Conservation (phyloP, 192 early-diverging fungal species). For the Linnemannia elongata region DNA sequence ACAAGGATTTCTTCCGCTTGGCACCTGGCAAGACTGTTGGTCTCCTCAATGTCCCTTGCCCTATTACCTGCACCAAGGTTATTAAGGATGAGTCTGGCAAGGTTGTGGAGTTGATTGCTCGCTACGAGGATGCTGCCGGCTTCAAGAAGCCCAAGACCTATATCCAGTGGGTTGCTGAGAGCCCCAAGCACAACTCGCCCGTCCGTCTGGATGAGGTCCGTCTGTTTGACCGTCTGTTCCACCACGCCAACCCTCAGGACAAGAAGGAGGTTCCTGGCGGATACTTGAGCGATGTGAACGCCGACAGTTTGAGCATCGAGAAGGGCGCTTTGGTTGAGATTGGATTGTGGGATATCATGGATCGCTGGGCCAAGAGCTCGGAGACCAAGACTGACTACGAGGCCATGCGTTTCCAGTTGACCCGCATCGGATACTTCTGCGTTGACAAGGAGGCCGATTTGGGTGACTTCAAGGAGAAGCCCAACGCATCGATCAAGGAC, state of each 20-base stretch:
- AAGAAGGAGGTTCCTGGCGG: constrained; percentile 88
- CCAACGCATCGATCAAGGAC: constrained; percentile 30
- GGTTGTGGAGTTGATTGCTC: constrained; percentile 84
- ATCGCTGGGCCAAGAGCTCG: constrained; percentile 66
- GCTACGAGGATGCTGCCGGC: constrained; percentile 78
- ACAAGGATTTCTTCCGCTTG: constrained; percentile 96
- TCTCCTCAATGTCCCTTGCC: constrained; percentile 85
- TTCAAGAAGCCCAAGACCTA: constrained; percentile 94
- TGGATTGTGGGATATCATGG: constrained; percentile 80
- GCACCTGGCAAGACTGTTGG: constrained; percentile 96
- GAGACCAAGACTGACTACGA: constrained; percentile 76
- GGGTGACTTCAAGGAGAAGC: constrained; percentile 71
- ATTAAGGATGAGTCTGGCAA: constrained; percentile 85
- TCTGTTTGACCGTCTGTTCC: constrained; percentile 90
- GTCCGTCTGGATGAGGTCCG: constrained; percentile 86
- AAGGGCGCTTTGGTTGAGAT: constrained; percentile 85
- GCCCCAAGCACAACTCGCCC: constrained; percentile 84
- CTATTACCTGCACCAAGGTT: constrained; percentile 89
- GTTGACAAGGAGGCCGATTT: constrained; percentile 91
- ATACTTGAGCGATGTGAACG: constrained; percentile 91
- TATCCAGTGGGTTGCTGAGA: constrained; percentile 99
- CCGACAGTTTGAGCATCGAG: constrained; percentile 77
- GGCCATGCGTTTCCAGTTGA: constrained; percentile 92
- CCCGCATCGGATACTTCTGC: constrained; percentile 98
- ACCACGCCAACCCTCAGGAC: constrained; percentile 88